Evolutionary conservation across 257 asterid species (phyloP), one percentile per base, ranked within the genome.

Genomic region (Ophiorrhiza pumila): DNA sequence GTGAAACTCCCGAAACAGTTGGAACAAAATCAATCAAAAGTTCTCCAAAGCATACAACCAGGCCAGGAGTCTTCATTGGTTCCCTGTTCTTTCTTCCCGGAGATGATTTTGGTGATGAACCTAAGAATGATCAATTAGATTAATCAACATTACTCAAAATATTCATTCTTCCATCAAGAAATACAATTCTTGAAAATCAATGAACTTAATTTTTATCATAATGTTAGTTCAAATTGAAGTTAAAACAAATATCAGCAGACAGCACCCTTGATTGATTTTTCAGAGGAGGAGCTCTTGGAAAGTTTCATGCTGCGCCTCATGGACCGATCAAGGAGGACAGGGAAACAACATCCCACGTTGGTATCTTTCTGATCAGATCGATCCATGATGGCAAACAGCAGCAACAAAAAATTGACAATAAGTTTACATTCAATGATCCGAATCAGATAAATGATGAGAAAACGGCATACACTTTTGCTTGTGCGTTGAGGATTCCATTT

Each of bases 1-100:
- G 69, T 4, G 80, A 77, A 14, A 71, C 69, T 37, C 76, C 80
- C 11, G 76, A 74, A 39, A 59, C 77, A 7, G 45, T 72, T 5
- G 81, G 78, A 29, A 77, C 81, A 50, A 77, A 77, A 59, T 77
- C 81, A 47, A 77, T 77, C 71, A 77, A 69, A 53, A 77, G 77
- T 31, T 72, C 73, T 71, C 80, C 76, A 23, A 75, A 82, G 58
- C 81, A 80, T 15, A 73, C 77, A 59, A 77, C 81, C 45, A 77
- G 17, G 8, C 79, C 75, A 0, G 58, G 47, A 45, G 5, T 47
- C 63, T 71, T 65, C 59, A 34, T 59, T 11, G 10, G 37, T 22
- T 31, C 55, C 61, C 25, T 52, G 29, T 37, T 68, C 62, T 41
- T 64, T 45, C 46, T 56, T 34, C 22, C 74, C 11, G 35, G 4